Conservation (phyloP, 371 early-diverging fungal genomes). For the Apophysomyces trapeziformis region DNA sequence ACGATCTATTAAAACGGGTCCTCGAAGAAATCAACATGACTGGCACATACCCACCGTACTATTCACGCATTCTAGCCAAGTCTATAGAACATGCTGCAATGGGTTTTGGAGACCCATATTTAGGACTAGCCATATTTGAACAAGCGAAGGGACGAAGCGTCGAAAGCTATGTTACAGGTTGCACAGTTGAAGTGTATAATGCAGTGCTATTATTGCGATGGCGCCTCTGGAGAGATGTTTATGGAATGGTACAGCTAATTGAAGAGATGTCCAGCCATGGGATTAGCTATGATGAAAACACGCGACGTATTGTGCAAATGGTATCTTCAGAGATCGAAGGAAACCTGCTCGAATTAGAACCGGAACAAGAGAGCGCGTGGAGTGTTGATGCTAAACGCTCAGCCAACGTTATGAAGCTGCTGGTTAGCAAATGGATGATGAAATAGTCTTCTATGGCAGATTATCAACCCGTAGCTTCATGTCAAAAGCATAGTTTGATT, state of each 20-base stretch:
- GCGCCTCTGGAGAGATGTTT: slow-evolving; percentile 40
- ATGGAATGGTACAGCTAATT: slow-evolving; percentile 43
- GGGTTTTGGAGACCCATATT: slow-evolving; percentile 42
- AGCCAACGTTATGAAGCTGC: slow-evolving; percentile 36
- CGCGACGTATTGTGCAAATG: slow-evolving; percentile 30
- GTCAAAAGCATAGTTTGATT: no score
- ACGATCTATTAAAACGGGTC: slow-evolving; percentile 17
- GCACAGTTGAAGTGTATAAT: slow-evolving; percentile 46
- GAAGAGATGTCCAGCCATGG: slow-evolving; percentile 52
- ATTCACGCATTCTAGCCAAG: slow-evolving; percentile 29
- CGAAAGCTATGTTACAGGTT: slow-evolving; percentile 46
- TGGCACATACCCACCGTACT: slow-evolving; percentile 33
- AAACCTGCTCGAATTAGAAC: slow-evolving; percentile 16
- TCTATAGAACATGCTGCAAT: slow-evolving; percentile 40
- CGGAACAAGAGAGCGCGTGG: slow-evolving; percentile 30
- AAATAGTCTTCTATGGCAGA: slow-evolving; percentile 14
- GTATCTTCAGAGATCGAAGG: slow-evolving; percentile 30
- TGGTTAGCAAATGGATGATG: slow-evolving; percentile 46
- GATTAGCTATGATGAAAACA: slow-evolving; percentile 32
- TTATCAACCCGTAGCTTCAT: no score
- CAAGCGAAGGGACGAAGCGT: slow-evolving; percentile 41
- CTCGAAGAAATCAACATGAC: slow-evolving; percentile 19
- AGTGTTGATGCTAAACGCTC: slow-evolving; percentile 38
- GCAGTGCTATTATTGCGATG: slow-evolving; percentile 37
- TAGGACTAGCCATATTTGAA: slow-evolving; percentile 52